Conservation (phyloP, 1,284 basidiomycete species). For the Austroboletus niveus region DNA sequence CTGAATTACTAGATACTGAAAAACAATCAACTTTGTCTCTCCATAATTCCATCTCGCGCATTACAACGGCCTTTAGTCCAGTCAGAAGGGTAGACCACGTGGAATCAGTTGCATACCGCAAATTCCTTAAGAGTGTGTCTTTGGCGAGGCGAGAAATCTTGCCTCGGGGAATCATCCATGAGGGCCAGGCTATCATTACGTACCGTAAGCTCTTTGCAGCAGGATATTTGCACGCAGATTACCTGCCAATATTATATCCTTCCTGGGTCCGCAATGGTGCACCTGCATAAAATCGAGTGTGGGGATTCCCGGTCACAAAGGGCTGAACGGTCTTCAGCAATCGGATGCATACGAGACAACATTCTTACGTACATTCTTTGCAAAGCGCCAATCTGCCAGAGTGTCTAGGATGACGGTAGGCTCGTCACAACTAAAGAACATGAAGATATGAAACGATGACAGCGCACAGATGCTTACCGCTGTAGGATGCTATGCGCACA, state of each 20-base stretch:
- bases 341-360: neutral
- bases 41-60: constrained; percentile 96
- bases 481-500: constrained; percentile 85
- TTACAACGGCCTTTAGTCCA: constrained; percentile 66
- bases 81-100: constrained; percentile 7
- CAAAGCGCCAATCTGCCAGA: constrained; percentile 84
- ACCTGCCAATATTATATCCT: constrained; percentile 87
- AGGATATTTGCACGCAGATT: constrained; percentile 26
- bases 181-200: constrained; percentile 62
- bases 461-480: constrained; percentile 44
- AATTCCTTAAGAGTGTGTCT: constrained; percentile 94
- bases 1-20: neutral
- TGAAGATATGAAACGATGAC: constrained; percentile 4
- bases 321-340: constrained; percentile 51
- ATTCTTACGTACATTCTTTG: constrained; percentile 57
- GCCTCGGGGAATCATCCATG: constrained; percentile 80
- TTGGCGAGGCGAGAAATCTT: constrained; percentile 86
- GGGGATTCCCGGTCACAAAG: constrained; percentile 63
- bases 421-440: constrained; percentile 67
- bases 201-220: constrained; percentile 4
- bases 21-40: constrained; percentile 74
- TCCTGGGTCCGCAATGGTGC: constrained; percentile 87
- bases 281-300: constrained; percentile 89
- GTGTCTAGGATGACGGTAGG: constrained; percentile 86
- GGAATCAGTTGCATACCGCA: constrained; percentile 46